These are phyloP conservation scores for Cantharellus anzutake DNA, from an alignment of 768 basidiomycete species.

Conservation along the genomic window DNA sequence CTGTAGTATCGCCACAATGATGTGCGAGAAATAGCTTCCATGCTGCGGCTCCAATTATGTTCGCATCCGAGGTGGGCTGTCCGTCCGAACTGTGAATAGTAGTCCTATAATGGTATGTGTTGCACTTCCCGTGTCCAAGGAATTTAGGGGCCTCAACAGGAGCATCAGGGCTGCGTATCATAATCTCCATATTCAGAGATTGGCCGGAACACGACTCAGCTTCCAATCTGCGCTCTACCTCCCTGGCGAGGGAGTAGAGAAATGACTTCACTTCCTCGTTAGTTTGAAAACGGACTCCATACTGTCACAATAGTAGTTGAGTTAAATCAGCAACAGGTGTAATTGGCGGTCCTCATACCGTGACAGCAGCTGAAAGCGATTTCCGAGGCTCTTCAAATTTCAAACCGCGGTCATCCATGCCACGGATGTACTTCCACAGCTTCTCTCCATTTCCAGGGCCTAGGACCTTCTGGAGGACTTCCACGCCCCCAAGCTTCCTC, in stretches of 20 bases:
- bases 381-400: slow-evolving; percentile 76
- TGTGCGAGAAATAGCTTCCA: slow-evolving; percentile 40
- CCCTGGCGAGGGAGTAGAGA: slow-evolving; percentile 52
- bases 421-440: slow-evolving; percentile 65
- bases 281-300: slow-evolving; percentile 84
- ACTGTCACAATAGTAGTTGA: slow-evolving; percentile 28
- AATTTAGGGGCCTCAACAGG: slow-evolving; percentile 57
- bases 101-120: slow-evolving; percentile 58
- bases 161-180: slow-evolving; percentile 71
- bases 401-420: slow-evolving; percentile 61
- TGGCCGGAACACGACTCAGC: slow-evolving; percentile 50
- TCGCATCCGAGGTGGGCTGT: slow-evolving; percentile 51
- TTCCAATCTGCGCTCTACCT: slow-evolving; percentile 55
- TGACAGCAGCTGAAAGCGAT: slow-evolving; percentile 88
- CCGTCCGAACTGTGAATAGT: slow-evolving; percentile 40
- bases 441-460: slow-evolving; percentile 73
- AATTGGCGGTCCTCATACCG: slow-evolving; percentile 32
- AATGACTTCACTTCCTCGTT: slow-evolving; percentile 67
- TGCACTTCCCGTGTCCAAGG: slow-evolving; percentile 77
- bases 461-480: slow-evolving; percentile 44
- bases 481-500: slow-evolving; percentile 40
- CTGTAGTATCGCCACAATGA: slow-evolving; percentile 35
- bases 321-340: neutral
- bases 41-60: slow-evolving; percentile 53
- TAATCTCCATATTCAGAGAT: slow-evolving; percentile 67